Conservation (phyloP, 495 filamentous ascomycete species). For the Penicillium chermesinum region DNA sequence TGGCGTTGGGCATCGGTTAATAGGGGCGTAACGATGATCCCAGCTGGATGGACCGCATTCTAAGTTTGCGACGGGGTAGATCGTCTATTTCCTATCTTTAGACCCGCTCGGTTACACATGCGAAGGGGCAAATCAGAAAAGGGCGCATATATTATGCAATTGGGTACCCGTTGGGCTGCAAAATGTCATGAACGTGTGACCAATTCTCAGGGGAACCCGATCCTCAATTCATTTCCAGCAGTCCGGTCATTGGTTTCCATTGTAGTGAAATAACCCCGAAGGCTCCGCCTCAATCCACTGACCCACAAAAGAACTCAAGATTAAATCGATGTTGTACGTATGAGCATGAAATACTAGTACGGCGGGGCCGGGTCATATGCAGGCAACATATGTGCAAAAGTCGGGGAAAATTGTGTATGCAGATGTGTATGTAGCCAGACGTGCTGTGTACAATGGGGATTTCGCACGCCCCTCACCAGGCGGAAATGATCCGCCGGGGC, state of each 20-base stretch:
- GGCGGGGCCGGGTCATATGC: too few species aligned
- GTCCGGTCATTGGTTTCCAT: background rate
- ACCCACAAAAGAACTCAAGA: background rate
- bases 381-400: too few species aligned
- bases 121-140: too few species aligned
- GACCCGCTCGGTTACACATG: too few species aligned
- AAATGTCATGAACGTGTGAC: background rate
- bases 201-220: background rate
- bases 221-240: too few species aligned
- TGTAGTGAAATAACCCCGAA: background rate
- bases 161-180: background rate
- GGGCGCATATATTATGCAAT: too few species aligned
- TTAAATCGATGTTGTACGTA: background rate
- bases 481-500: slow-evolving; percentile 5
- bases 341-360: too few species aligned
- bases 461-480: background rate
- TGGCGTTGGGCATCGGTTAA: too few species aligned
- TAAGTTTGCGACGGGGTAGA: too few species aligned
- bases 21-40: too few species aligned
- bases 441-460: slow-evolving; percentile 12
- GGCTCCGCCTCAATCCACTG: background rate
- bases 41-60: too few species aligned
- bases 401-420: background rate
- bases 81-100: too few species aligned
- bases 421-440: slow-evolving; percentile 10